Base-by-base conservation (phyloP, 441 rosid genomes). In the Corymbia citriodora region DNA sequence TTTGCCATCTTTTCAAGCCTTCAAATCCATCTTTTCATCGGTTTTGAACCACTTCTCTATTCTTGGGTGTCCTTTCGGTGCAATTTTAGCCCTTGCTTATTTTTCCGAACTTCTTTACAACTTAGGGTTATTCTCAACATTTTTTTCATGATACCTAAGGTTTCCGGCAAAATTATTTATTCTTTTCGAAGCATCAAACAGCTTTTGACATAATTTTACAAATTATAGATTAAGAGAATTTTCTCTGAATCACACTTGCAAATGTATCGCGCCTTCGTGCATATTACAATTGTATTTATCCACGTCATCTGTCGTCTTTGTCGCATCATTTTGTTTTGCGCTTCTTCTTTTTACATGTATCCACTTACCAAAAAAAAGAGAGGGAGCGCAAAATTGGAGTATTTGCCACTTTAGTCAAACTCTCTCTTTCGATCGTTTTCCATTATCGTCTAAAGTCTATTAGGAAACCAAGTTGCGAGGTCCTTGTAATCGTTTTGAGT, bases 191-290 rank as follows among this genome's bases (percentile, higher is more conserved):
- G n/a, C 16, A 33, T 63, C 33, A 12, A 63, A 29, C 70, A 63
- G 45, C 45, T 40, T 40, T 40, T 40, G 45, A 40, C 45, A 25
- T 59, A 59, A 59, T 29, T 59, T 59, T 59, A 10, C 6, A 14
- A 21, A 3, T 0, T 12, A 45, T 23, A 23, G 5, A 23, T 21
- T 27, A 13, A 13, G 0, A 79, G 10, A 79, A 45, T 45, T 79
- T 23, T 23, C 52, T 25, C n/a, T 45, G 4, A 23, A 23, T 7
- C 9, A 18, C 0, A 18, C 27, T 6, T 7, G 15, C 48, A 23
- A 79, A 18, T 45, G 3, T 79, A 45, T 45, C 4, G 18, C 3
- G 5, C 10, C 52, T 40, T 74, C 0, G 1, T 7, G 14, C 9
- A 3, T 74, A 12, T 11, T 21, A 17, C n/a, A 3, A 1, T 11